Base-by-base conservation (phyloP, 345 rosid species). In the Odontarrhena argentea region DNA sequence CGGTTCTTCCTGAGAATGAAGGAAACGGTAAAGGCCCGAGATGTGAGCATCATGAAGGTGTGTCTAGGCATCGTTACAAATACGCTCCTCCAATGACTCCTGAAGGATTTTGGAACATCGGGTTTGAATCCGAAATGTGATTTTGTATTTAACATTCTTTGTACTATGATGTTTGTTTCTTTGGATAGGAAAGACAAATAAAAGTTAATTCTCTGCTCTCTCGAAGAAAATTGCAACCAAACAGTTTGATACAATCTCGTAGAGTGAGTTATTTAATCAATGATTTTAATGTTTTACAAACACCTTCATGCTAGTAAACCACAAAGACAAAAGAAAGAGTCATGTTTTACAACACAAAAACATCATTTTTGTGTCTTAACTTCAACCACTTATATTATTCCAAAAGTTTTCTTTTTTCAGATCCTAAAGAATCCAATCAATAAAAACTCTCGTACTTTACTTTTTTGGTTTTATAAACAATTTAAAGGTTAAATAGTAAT, bases 101-200 rank as follows among this genome's bases (percentile, higher is more conserved):
- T 22, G 98, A 90, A 67, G 98, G 96, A 28, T 93, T 93, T 78
- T 90, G 97, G 97, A 88, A 90, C 70, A 90, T 93, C 51, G 96
- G 97, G 30, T 90, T 90, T 75, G 97, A 93, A 69, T 88, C 97
- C 38, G 97, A 93, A 79, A 86, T 86, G 84, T 93, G 84, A 81
- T 65, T 48, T 34, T 63, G 28, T 69, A 26, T 37, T 55, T 67
- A 9, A 45, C 55, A 67, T 55, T 67, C 53, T 34, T 49, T 49
- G 4, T 24, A 55, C 1, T 5, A 0, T 13, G 15, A 59, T 69
- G 28, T 59, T 36, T 54, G 13, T 11, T 46, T 63, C 57, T 37
- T 70, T 45, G 30, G 55, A 45, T 69, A 44, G 52, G 4, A 22
- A 26, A 28, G 30, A 43, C 43, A 8, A 56, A 1, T 6, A 7